phyloP scores from a whole-genome alignment of 208 protist species.

The Leishmania tropica region DNA sequence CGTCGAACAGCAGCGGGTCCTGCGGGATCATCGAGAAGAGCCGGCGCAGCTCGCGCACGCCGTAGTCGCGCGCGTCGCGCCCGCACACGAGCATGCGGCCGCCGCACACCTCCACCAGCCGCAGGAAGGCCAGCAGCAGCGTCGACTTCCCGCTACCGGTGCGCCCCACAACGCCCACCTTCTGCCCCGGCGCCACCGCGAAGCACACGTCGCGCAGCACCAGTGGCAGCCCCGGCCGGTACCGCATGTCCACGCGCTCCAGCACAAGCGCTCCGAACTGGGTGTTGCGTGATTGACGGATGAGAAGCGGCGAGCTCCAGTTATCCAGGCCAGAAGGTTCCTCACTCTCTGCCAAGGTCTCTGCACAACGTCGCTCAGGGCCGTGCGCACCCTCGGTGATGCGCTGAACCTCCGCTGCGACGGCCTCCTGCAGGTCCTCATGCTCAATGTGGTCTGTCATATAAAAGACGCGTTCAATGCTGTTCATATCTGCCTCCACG shows the following conservation, averaged over 20 bases:
- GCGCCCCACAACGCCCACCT: conserved; percentile 82
- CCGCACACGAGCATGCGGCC: conserved; percentile 57
- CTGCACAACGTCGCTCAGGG: neutral
- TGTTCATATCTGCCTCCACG: conserved; percentile 74
- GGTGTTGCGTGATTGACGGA: neutral
- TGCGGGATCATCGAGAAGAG: conserved; percentile 88
- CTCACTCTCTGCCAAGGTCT: neutral
- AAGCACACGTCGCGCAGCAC: conserved; percentile 70
- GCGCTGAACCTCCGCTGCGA: conserved; percentile 13
- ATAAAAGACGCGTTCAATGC: conserved; percentile 56
- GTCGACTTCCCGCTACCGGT: conserved; percentile 63
- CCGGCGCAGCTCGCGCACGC: conserved; percentile 51
- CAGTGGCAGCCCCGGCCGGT: conserved; percentile 64
- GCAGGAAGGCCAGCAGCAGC: conserved; percentile 14
- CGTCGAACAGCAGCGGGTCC: conserved; percentile 83
- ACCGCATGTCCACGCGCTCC: conserved; percentile 67
- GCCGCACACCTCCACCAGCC: conserved; percentile 60
- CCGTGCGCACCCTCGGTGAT: neutral
- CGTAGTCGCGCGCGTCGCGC: conserved; percentile 33
- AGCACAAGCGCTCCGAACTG: conserved; percentile 49
- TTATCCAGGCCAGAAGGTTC: too few relatives aligned
- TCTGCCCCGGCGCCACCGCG: conserved; percentile 56
- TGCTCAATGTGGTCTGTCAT: conserved; percentile 52
- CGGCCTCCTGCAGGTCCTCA: conserved; percentile 37
- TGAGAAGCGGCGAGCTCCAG: neutral